Evolutionary conservation across 2,329 filamentous ascomycete genomes (phyloP), one percentile per base, ranked within the genome.

Genomic region (Mollisia scopiformis): DNA sequence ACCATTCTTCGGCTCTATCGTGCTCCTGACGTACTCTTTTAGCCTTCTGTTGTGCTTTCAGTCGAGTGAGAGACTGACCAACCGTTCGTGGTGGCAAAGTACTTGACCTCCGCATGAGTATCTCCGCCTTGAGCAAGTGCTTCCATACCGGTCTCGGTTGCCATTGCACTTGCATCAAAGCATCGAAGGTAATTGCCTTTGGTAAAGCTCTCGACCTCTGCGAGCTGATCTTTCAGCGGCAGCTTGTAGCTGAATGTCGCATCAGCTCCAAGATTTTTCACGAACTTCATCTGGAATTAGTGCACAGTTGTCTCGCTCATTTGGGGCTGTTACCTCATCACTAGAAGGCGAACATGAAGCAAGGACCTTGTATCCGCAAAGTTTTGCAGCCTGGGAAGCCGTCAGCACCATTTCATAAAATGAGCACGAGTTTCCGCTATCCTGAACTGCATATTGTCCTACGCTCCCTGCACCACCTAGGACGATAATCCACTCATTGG

Each of bases 301-400:
- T 28, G 2, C 16, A 16, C 27, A 6, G 8, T n/a, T n/a, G n/a
- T n/a, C n/a, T n/a, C n/a, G n/a, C n/a, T n/a, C 8, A n/a, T 30
- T 19, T 30, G 35, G 19, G 47, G 25, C 23, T 33, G 28, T 41
- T 55, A 62, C 59, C 57, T 69, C 35, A 43, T 60, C 41, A 28
- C 75, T 75, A 2, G 65, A 67, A 4, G 72, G 67, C 0, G 76
- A 77, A 51, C 73, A 76, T 2, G 74, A 75, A 1, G 75, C 72
- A 1, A 76, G 69, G 2, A 78, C 73, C 49, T 76, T 75, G 62
- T 73, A 76, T 10, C 76, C 75, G 39, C 71, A 73, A 8, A 74
- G 49, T 25, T 70, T 73, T 6, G 70, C 72, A 27, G 78, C 60
- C 75, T 78, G 51, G 4, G 46, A 16, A 19, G 33, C 11, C 10